Base-by-base conservation (phyloP, 2,329 filamentous ascomycete species). In the Tolypocladium tundrense region DNA sequence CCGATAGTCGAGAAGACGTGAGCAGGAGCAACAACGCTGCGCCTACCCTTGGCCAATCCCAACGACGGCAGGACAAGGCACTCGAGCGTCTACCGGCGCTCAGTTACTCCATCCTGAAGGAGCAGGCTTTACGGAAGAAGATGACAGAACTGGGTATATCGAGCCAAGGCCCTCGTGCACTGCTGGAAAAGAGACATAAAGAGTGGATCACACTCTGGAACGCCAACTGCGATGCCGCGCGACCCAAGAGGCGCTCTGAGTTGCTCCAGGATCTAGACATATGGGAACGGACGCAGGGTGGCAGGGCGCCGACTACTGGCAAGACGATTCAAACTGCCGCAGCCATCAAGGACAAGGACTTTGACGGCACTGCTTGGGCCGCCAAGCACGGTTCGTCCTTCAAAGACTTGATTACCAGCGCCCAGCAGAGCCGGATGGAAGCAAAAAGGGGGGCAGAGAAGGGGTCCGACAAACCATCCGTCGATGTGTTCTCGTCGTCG, bases 181-280 rank as follows among this genome's bases (percentile, higher is more conserved):
- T 92, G 1, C 77, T 97, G 57, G 88, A 93, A 69, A 83, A 81
- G 63, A 83, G 95, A 21, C 92, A 97, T 67, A 90, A 84, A 31
- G 94, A 99, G 72, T 99, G 92, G 92, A 81, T 94, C 55, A 97
- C 94, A 42, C 75, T 99, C 21, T 97, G 91, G 88, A 99, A 99
- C 70, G 90, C 95, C 13, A 99, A 99, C 69, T 96, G 91, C 73
- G 94, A 99, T 71, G 88, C 92, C 2, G 82, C 82, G 41, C 77
- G 77, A 1, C 91, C 91, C 0, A 88, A 88, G 68, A 78, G 79
- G 13, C 90, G 89, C 62, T 68, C 74, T 8, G 87, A 94, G 58
- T 72, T 99, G 5, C 72, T 96, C 19, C 83, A 82, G 16, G 93
- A 97, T 60, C 72, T 99, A 14, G 88, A 93, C 27, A 73, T 83